A percentile compares a stretch with the other conserved stretches of the same genome.
Conservation (phyloP, 164 flowering plant genomes). For the Piper longum region DNA sequence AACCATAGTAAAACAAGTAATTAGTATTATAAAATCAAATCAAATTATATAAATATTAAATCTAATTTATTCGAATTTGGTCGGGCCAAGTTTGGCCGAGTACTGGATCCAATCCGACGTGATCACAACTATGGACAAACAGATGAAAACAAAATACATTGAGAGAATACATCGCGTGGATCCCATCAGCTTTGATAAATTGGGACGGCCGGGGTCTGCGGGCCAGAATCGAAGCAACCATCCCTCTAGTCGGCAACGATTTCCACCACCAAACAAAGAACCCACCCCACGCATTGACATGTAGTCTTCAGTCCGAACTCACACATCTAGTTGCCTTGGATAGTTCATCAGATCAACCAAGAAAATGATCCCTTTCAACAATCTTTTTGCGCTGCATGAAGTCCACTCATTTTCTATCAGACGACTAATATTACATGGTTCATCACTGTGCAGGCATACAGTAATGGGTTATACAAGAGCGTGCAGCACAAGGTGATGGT, state of each 20-base stretch:
- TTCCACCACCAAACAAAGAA: neutral
- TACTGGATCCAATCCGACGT: too few species aligned
- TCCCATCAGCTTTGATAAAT: neutral
- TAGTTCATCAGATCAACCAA: neutral
- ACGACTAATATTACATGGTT: neutral
- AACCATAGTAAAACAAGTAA: too few species aligned
- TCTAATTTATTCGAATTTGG: too few species aligned
- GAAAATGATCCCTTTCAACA: neutral
- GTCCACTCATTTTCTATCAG: neutral
- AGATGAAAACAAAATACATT: neutral
- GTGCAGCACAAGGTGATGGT: constrained; percentile 70
- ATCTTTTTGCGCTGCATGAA: neutral
- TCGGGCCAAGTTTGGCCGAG: too few species aligned
- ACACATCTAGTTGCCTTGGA: too few species aligned
- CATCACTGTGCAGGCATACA: constrained; percentile 53
- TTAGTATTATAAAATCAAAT: too few species aligned
- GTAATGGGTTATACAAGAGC: constrained; percentile 63
- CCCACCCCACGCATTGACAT: neutral
- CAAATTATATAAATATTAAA: too few species aligned
- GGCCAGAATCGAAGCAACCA: neutral
- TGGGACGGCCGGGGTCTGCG: neutral
- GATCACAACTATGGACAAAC: neutral
- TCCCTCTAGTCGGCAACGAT: neutral
- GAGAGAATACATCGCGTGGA: neutral
- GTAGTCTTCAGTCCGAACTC: too few species aligned